Percentiles rank a stretch among this genome's conserved stretches.
These are phyloP conservation scores for Eremothecium coryli DNA, from an alignment of 1,139 yeast genomes.

Conservation along the genomic window DNA sequence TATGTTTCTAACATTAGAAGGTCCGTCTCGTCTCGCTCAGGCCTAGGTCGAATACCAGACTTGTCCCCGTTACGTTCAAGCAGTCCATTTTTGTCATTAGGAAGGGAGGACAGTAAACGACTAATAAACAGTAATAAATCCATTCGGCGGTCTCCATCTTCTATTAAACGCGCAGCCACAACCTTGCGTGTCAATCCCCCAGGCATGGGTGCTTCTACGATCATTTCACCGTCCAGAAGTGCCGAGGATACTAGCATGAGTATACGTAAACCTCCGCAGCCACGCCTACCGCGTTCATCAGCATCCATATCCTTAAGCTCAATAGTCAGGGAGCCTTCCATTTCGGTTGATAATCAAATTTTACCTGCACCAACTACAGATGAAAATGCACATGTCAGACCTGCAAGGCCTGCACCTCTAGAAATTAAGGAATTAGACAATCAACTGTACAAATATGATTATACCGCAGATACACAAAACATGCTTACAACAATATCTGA, in stretches of 20 bases:
- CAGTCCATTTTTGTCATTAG: background rate
- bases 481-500: background rate
- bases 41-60: slow-evolving; percentile 3
- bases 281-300: slow-evolving; percentile 24
- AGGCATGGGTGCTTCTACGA: background rate
- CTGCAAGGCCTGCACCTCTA: slow-evolving; percentile 11
- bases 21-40: slow-evolving; percentile 16
- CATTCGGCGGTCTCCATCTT: slow-evolving; percentile 29
- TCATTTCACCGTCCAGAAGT: too few relatives aligned
- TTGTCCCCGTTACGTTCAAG: background rate
- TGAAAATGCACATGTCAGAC: slow-evolving; percentile 14
- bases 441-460: slow-evolving; percentile 15
- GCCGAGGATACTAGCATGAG: background rate
- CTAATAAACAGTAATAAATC: slow-evolving; percentile 10
- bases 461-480: slow-evolving; percentile 14
- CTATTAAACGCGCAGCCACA: slow-evolving; percentile 31
- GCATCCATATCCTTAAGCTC: slow-evolving; percentile 22
- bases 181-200: slow-evolving; percentile 12
- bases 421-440: slow-evolving; percentile 18
- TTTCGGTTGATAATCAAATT: slow-evolving; percentile 29
- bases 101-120: background rate
- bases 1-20: slow-evolving; percentile 25
- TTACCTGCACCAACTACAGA: slow-evolving; percentile 24
- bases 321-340: slow-evolving; percentile 29
- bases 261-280: background rate